Evolutionary conservation across 2,329 filamentous ascomycete species (phyloP), one percentile per base, ranked within the genome.

Genomic region (Pyrenophora teres): DNA sequence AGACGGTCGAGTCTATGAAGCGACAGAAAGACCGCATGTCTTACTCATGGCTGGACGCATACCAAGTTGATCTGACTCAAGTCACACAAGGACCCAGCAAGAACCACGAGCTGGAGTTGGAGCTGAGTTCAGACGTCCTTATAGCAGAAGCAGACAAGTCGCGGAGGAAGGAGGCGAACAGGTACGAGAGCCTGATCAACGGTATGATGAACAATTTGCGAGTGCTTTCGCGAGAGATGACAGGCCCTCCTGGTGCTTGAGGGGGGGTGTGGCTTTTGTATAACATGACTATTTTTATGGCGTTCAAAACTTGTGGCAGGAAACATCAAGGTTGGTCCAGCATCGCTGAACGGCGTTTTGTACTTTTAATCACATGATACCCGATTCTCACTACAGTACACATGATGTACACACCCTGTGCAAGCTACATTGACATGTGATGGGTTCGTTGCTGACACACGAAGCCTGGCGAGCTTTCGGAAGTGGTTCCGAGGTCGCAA

Each of bases 51-150:
- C 82, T 92, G 35, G 86, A 85, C 46, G 68, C 70, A 23, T 97
- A 95, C 70, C 90, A 94, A 70, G 83, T 99, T 62, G 94, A 99
- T 74, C 78, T 99, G 43, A 99, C 94, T 0, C 92, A 97, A 72
- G 94, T 99, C 36, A 88, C 74, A 30, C 78, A 82, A 54, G 68
- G 74, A 8, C 58, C 56, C 0, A 80, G 82, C 49, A 90, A 90
- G 62, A 87, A 89, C 58, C 89, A 93, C 67, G 90, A 95, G 74
- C 80, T 94, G 6, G 90, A 95, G 68, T 81, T 95, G 40, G 90
- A 94, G 69, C 72, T 94, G 12, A 79, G 84, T n/a, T 79, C 87
- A 0, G 74, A 73, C 4, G 77, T 81, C n/a, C 71, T 93, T 12
- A 74, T 88, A 40, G 81, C 87, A 9, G 87, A 92, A 59, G 87